These are phyloP conservation scores for Tricholoma matsutake DNA, from an alignment of 768 basidiomycete genomes.

Conservation along the genomic window DNA sequence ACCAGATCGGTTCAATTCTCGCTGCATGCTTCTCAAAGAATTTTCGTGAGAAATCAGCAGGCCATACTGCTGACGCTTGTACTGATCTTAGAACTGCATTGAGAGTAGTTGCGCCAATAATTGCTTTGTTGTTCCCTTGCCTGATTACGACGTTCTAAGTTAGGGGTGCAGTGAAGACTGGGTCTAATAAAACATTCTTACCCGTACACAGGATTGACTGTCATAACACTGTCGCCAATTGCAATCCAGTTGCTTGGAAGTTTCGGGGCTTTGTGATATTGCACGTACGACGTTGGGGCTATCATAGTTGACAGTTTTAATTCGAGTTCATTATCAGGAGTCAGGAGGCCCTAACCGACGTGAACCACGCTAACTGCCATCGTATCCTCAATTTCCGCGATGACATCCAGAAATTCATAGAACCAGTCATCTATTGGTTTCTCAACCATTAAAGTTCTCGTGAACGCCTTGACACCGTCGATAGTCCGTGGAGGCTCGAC, in stretches of 20 bases:
- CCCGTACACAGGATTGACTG: conserved; percentile 9
- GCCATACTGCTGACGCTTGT: too few species aligned
- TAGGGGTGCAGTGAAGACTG: too few species aligned
- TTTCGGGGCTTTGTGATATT: conserved; percentile 25
- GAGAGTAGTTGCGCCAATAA: neutral
- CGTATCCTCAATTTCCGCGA: neutral
- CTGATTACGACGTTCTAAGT: neutral
- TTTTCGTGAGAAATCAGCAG: neutral
- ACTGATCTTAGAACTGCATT: neutral
- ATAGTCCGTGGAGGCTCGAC: neutral
- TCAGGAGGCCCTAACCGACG: conserved; percentile 6
- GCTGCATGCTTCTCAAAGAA: neutral
- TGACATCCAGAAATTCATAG: neutral
- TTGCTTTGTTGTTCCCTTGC: neutral
- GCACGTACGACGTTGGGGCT: conserved; percentile 14
- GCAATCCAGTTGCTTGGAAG: conserved; percentile 33
- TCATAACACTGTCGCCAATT: conserved; percentile 33
- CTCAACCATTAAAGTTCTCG: neutral
- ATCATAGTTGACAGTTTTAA: too few species aligned
- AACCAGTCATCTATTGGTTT: neutral
- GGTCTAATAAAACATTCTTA: neutral
- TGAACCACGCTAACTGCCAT: neutral
- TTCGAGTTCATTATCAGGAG: neutral
- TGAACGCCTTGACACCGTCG: neutral
- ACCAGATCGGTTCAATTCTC: neutral